phyloP scores from a whole-genome alignment of 73 alveolate genomes.

The Urostyla sp. region DNA sequence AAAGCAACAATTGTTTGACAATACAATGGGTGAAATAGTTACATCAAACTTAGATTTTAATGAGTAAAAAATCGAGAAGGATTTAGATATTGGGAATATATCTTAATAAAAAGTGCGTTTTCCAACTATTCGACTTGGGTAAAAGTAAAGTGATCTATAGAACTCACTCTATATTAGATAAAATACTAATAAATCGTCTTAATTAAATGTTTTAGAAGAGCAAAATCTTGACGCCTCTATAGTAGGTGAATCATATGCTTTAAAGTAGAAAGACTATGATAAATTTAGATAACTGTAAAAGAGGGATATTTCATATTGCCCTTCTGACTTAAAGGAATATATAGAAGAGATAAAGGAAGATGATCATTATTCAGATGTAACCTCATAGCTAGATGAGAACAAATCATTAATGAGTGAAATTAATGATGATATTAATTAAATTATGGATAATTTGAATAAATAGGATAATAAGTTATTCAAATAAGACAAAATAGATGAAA shows the following conservation, averaged over 20 bases:
- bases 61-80: too few species aligned
- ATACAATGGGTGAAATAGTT: too few species aligned
- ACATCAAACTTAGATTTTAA: too few species aligned
- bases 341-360: conserved; percentile 17
- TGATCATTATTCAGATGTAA: neutral
- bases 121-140: too few species aligned
- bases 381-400: conserved; percentile 24
- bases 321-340: conserved; percentile 12
- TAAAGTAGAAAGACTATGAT: conserved; percentile 25
- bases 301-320: neutral
- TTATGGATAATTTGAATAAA: neutral
- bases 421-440: neutral
- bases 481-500: conserved; percentile 28
- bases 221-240: conserved; percentile 15
- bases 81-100: too few species aligned
- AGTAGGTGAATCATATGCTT: conserved; percentile 8
- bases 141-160: too few species aligned
- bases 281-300: conserved; percentile 4
- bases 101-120: too few species aligned
- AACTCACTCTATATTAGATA: too few species aligned
- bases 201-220: too few species aligned
- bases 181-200: too few species aligned
- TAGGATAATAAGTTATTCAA: neutral
- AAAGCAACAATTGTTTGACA: too few species aligned
- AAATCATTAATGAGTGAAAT: conserved; percentile 20